Evolutionary conservation across 2,329 filamentous ascomycete species (phyloP).

Genomic region (Dactylellina drechsleri): DNA sequence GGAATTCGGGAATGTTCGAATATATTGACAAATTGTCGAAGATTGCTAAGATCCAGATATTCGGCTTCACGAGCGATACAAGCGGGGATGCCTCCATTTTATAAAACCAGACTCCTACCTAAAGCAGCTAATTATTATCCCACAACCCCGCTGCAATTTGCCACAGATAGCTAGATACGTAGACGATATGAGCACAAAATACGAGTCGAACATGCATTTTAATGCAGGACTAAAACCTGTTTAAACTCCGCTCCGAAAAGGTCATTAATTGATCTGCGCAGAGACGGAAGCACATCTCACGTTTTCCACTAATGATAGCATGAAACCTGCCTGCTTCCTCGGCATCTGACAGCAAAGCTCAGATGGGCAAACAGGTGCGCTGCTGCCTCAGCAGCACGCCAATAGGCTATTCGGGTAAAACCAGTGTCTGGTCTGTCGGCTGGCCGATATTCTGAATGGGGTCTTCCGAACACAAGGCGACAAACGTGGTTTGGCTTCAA

Average conservation of each 20-base stretch:
- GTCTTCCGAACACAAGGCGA: background rate
- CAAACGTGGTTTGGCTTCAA: conserved; percentile 5
- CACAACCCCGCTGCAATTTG: too few relatives aligned
- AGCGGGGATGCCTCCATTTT: too few relatives aligned
- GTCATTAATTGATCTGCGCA: background rate
- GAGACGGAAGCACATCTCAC: background rate
- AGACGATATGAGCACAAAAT: too few relatives aligned
- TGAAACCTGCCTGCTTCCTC: background rate
- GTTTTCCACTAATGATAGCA: conserved; percentile 5
- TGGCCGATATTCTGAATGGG: conserved; percentile 15
- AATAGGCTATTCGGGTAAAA: conserved; percentile 25
- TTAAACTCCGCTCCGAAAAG: background rate
- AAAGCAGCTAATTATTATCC: too few relatives aligned
- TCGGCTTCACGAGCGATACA: too few relatives aligned
- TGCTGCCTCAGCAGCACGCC: background rate
- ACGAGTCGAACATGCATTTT: too few relatives aligned
- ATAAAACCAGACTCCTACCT: too few relatives aligned
- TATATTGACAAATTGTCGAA: too few relatives aligned
- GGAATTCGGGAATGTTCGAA: too few relatives aligned
- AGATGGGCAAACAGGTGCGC: background rate
- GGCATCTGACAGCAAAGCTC: background rate
- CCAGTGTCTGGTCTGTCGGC: conserved; percentile 3
- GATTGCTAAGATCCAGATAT: too few relatives aligned
- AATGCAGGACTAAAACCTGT: too few relatives aligned
- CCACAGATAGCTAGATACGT: too few relatives aligned